phyloP scores from a whole-genome alignment of 179 eudicot genomes.

The Camellia oleifera region DNA sequence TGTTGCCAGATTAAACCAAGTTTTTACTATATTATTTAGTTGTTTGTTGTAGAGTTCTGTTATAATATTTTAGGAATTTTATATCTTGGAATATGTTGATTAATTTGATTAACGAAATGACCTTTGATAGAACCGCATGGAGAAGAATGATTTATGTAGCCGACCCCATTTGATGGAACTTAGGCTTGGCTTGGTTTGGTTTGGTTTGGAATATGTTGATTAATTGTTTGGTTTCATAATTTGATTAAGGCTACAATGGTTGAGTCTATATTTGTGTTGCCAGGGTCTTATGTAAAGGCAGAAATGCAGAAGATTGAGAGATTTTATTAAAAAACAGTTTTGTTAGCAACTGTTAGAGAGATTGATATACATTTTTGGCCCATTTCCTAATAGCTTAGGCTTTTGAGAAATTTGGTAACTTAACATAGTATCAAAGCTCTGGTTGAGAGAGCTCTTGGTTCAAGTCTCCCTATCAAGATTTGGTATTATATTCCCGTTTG shows the following conservation, averaged over 20 bases:
- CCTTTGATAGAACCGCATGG: too few species aligned
- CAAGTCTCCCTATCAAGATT: too few species aligned
- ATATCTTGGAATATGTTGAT: neutral
- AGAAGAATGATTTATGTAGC: too few species aligned
- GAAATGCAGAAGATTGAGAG: neutral
- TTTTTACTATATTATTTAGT: neutral
- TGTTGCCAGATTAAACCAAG: too few species aligned
- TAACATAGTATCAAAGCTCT: too few species aligned
- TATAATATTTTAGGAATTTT: neutral
- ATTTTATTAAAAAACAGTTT: neutral
- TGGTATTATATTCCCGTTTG: too few species aligned
- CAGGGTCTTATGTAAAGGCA: neutral
- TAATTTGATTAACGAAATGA: neutral
- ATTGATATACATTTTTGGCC: too few species aligned
- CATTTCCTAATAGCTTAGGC: too few species aligned
- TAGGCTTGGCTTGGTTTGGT: too few species aligned
- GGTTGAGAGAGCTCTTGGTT: too few species aligned
- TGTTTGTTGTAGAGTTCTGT: neutral
- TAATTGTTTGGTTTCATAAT: neutral
- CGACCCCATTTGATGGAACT: too few species aligned
- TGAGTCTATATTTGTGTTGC: neutral
- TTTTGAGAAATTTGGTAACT: neutral
- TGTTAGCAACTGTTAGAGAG: too few species aligned
- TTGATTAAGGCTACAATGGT: neutral
- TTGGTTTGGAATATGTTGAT: neutral